Base-by-base conservation (phyloP, 805 yeast genomes). In the Candida berthetii region DNA sequence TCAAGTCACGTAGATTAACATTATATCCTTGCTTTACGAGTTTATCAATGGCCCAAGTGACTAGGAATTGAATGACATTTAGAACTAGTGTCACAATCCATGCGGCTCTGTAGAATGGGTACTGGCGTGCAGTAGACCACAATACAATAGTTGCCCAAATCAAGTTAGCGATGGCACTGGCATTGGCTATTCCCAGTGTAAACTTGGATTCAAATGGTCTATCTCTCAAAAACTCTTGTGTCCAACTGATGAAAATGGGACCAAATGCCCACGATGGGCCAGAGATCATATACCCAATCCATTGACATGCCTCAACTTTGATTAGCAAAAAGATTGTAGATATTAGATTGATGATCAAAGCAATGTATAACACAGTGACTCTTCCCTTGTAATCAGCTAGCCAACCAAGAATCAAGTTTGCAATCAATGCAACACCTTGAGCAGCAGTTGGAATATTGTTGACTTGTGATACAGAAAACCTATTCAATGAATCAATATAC, bases 401-500 rank as follows among this genome's bases (percentile, higher is more conserved):
- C 39, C 39, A 37, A 19, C 39, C 39, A 14, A 37, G 29, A n/a
- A 37, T n/a, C 4, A 37, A 14, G 16, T 37, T 37, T 11, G 32
- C 35, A 31, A 37, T 37, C 14, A 37, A 15, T 13, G 39, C 39
- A 20, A 37, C 39, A 37, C 39, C 39, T n/a, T 28, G 33, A 14
- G 39, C 39, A 14, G 39, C 20, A n/a, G 39, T 37, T 14, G 39
- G 39, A 7, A 37, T 37, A 13, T 37, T 37, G 35, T 37, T 37
- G 10, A 37, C 19, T 15, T 37, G 35, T 19, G 22, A n/a, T 5
- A 64, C 58, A 0, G 64, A 46, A 48, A 54, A 76, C 36, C 57
- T 60, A 39, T 55, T 57, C 25, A 62, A 60, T 15, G 68, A 62
- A 51, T 62, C 57, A 36, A 71, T 69, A 86, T 79, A 78, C 50